Conservation (phyloP, 1,139 yeast genomes). For the Suhomyces bribrorum region DNA sequence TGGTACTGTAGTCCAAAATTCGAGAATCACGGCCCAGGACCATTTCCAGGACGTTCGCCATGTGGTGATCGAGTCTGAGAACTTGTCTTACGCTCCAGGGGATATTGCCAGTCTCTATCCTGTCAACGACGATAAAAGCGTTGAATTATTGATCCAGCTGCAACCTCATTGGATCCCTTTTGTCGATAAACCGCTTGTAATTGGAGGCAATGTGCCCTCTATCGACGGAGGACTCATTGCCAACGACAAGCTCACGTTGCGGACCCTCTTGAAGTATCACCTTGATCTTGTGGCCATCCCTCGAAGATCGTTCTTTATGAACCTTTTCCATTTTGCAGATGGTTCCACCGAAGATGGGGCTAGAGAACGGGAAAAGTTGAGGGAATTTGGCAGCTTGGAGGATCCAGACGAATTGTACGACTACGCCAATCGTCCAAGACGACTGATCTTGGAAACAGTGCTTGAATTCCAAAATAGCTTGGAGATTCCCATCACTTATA, state of each 20-base stretch:
- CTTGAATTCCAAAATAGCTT: slow-evolving; percentile 74
- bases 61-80: slow-evolving; percentile 42
- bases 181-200: slow-evolving; percentile 57
- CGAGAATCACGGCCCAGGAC: slow-evolving; percentile 61
- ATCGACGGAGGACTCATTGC: slow-evolving; percentile 63
- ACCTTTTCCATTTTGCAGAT: slow-evolving; percentile 71
- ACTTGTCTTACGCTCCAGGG: slow-evolving; percentile 62
- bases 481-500: slow-evolving; percentile 68
- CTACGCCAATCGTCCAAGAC: slow-evolving; percentile 86
- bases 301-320: slow-evolving; percentile 73
- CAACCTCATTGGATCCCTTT: slow-evolving; percentile 70
- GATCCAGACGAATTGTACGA: slow-evolving; percentile 81
- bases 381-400: slow-evolving; percentile 71
- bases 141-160: slow-evolving; percentile 61
- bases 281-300: slow-evolving; percentile 84
- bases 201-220: slow-evolving; percentile 30
- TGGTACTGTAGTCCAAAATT: slow-evolving; percentile 52
- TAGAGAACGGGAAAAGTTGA: slow-evolving; percentile 72
- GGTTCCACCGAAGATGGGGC: slow-evolving; percentile 44
- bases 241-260: slow-evolving; percentile 53
- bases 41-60: slow-evolving; percentile 93
- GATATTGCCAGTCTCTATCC: slow-evolving; percentile 83
- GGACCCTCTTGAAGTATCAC: slow-evolving; percentile 75
- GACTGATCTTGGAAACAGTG: slow-evolving; percentile 82
- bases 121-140: slow-evolving; percentile 62